Evolutionary conservation across 169 alveolate species (phyloP), one percentile per base, ranked within the genome.

Genomic region (Plasmodium gallinaceum): DNA sequence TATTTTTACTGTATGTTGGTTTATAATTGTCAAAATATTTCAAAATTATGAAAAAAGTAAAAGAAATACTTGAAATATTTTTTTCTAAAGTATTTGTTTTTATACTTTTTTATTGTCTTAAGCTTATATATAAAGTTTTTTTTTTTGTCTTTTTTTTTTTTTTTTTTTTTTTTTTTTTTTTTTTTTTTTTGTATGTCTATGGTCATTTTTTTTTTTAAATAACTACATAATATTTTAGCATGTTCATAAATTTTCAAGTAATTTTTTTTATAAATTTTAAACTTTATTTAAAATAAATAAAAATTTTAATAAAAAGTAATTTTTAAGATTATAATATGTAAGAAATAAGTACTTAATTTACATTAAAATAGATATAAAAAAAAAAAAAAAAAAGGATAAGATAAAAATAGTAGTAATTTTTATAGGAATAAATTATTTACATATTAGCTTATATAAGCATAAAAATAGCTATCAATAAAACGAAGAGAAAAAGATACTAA

Each of bases 31-130:
- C 14, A 83, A 70, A 83, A 83, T 69, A 69, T 83, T 83, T 69
- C 91, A 83, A 61, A 83, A 83, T 83, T 83, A 83, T 26, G 91
- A 83, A 62, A 83, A 83, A 48, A 70, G 85, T 22, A 83, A 69
- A 54, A 42, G 42, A 54, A 32, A 54, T 45, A 26, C 64, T 5
- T 64, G 65, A 60, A 22, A 14, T 5, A 39, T 39, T 9, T 45
- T 16, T 54, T 16, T 54, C 7, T 16, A 54, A 16, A 54, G 18
- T 12, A 54, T 54, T 16, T 54, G 6, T 54, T 16, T 54, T 16
- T 54, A 54, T 54, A 54, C 7, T 16, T 8, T 54, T 54, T 54
- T 54, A 22, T 12, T 54, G 64, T 54, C 64, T 54, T 54, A 22
- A 54, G 22, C 22, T 10, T 0, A 3, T 32, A 32, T 32, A 32